Evolutionary conservation across 225 moss, liverwort and hornwort genomes (phyloP), one percentile per base, ranked within the genome.

Genomic region (Lunularia cruciata): DNA sequence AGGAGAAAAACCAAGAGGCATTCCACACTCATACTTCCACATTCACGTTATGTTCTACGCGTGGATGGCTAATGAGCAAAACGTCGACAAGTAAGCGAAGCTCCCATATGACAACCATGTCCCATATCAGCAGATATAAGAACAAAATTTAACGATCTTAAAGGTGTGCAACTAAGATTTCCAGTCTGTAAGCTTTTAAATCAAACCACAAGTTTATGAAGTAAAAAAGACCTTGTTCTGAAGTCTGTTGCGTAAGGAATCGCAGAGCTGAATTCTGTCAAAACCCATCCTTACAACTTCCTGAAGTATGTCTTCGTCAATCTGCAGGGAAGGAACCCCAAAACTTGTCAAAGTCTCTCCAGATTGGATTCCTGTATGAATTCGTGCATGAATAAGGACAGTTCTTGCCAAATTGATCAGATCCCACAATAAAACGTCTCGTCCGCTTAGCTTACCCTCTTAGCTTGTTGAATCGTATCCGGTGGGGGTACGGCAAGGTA

Each of bases 401-500:
- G 26, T 33, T 11, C 47, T 46, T 57, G 40, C 30, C 22, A 6
- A 42, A 32, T 2, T 40, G 39, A 55, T 63, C 40, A 15, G 3
- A 34, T 1, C 33, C 42, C 43, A 25, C 8, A 57, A 9, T 20
- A 38, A 36, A n/a, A 59, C 13, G 39, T 52, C 51, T n/a, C n/a
- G n/a, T n/a, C n/a, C n/a, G 40, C 40, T 6, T 6, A 13, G 13
- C 67, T 67, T 37, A 92, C 91, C 85, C 78, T 77, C 70, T 86
- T 83, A 34, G 82, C 75, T 61, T 79, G 87, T 64, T 89, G 89
- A 43, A 83, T 74, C 45, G 85, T 85, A 30, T 87, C 88, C 33
- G 89, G 91, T 60, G 87, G 80, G 62, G 87, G 82, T 36, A 86
- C 83, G 12, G 91, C 89, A 73, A 92, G 85, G 69, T 92, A 92